Conservation (phyloP, 139 green algal genomes). For the Closterium sp. region DNA sequence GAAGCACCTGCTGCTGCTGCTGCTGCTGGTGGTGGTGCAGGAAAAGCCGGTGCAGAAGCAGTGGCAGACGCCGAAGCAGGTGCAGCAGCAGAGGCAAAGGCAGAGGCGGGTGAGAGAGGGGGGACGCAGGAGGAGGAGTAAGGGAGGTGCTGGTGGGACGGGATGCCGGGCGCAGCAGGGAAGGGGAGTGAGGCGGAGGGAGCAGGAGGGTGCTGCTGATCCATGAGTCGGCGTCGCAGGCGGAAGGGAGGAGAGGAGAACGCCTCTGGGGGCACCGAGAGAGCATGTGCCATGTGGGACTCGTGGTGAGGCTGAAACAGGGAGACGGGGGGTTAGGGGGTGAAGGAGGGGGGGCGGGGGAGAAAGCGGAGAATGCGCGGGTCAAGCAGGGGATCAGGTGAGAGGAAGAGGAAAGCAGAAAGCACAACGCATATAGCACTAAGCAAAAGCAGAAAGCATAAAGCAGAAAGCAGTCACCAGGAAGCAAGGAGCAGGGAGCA, state of each 20-base stretch:
- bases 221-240: background rate
- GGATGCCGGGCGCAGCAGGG: background rate
- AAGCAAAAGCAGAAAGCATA: no score
- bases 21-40: background rate
- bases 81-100: background rate
- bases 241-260: background rate
- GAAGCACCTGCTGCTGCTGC: background rate
- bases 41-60: background rate
- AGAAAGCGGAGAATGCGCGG: background rate
- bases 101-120: background rate
- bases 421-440: no score
- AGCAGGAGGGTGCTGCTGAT: no score
- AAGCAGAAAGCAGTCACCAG: no score
- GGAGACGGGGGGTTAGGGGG: background rate
- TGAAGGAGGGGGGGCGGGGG: background rate
- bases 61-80: background rate
- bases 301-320: background rate
- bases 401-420: background rate
- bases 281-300: background rate
- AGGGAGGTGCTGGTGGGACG: background rate
- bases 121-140: background rate
- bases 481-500: background rate
- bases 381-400: background rate
- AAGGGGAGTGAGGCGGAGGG: background rate
- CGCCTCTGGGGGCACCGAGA: background rate